Conservation (phyloP, 1,284 basidiomycete genomes). For the Naganishia sp. region DNA sequence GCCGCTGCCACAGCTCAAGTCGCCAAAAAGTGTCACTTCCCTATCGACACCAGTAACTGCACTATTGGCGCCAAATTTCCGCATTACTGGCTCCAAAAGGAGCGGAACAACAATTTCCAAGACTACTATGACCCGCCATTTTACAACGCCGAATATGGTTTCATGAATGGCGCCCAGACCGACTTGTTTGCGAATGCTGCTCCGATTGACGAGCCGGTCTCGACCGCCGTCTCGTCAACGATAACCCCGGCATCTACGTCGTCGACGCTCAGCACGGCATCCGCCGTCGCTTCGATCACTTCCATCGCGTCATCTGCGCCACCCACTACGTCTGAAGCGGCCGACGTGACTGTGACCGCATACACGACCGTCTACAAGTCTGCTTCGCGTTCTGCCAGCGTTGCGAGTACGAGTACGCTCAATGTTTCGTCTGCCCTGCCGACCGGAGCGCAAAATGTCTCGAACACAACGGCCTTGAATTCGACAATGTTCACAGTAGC, state of each 20-base stretch:
- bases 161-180: constrained; percentile 54
- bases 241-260: neutral
- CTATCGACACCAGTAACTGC: constrained; percentile 44
- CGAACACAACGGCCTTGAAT: neutral
- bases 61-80: constrained; percentile 48
- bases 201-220: neutral
- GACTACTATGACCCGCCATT: constrained; percentile 49
- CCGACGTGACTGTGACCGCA: neutral
- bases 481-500: neutral
- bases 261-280: neutral
- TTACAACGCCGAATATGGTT: constrained; percentile 53
- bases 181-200: constrained; percentile 47
- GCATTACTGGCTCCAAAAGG: constrained; percentile 48
- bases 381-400: neutral
- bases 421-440: neutral
- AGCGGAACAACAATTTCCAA: constrained; percentile 47
- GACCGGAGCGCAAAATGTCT: neutral
- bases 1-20: constrained; percentile 37
- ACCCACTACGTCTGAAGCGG: neutral
- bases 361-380: constrained; percentile 2
- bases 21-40: constrained; percentile 47
- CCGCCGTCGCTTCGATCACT: neutral
- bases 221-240: neutral
- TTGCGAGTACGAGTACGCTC: neutral
- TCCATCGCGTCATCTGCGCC: neutral